phyloP scores from a whole-genome alignment of 169 alveolate genomes.

The Plasmodium blacklocki region DNA sequence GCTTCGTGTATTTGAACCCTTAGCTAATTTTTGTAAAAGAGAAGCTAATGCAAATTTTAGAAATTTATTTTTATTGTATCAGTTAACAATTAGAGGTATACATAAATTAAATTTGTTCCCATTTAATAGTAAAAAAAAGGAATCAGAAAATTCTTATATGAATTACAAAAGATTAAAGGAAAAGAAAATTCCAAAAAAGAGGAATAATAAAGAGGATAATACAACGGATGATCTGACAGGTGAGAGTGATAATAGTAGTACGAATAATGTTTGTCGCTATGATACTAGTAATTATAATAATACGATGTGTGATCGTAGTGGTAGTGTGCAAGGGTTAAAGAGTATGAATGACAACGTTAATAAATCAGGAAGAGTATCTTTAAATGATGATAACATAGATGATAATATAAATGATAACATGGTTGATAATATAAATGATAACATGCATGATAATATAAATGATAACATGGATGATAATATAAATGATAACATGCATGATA shows the following conservation, averaged over 20 bases:
- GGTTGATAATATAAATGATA: not conserved
- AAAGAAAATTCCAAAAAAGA: not conserved
- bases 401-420: not conserved
- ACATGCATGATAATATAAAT: not conserved
- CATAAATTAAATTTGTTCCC: conserved; percentile 33
- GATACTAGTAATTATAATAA: too few species aligned
- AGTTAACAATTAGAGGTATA: conserved; percentile 43
- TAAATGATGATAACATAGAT: not conserved
- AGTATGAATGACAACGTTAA: not conserved
- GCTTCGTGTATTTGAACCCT: conserved; percentile 54
- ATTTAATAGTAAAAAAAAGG: not conserved
- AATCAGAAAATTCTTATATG: not conserved
- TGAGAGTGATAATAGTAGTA: too few species aligned
- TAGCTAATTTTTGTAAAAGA: conserved; percentile 61
- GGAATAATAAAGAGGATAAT: not conserved
- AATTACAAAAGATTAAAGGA: not conserved
- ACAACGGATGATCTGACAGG: not conserved
- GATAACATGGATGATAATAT: not conserved
- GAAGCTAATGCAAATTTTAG: conserved; percentile 63
- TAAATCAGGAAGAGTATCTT: not conserved
- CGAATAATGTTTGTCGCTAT: too few species aligned
- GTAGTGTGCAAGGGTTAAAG: too few species aligned
- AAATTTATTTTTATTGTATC: conserved; percentile 45
- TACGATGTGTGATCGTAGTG: too few species aligned
- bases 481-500: not conserved